Evolutionary conservation across 306 rosid genomes (phyloP).

Genomic region (Medicago lupulina): DNA sequence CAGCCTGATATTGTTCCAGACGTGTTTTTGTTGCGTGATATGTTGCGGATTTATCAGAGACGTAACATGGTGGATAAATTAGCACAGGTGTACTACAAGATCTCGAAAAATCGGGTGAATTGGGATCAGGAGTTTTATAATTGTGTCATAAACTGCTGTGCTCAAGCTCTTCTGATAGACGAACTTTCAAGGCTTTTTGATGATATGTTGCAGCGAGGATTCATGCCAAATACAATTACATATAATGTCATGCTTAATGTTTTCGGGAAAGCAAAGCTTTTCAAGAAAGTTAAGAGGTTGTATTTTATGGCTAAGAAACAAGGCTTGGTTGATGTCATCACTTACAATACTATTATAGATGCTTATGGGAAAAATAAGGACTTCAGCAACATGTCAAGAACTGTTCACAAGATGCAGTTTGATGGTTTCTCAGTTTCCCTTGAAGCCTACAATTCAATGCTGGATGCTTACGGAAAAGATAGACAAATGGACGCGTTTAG

Average conservation of each 20-base stretch:
- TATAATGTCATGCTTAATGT: slow-evolving; percentile 78
- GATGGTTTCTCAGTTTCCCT: slow-evolving; percentile 89
- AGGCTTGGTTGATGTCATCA: slow-evolving; percentile 74
- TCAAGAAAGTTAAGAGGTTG: slow-evolving; percentile 71
- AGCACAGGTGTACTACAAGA: slow-evolving; percentile 64
- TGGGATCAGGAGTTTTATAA: slow-evolving; percentile 90
- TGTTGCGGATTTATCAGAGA: slow-evolving; percentile 80
- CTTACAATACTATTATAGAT: slow-evolving; percentile 88
- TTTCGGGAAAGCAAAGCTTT: slow-evolving; percentile 83
- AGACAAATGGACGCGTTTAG: slow-evolving; percentile 73
- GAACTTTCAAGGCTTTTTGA: slow-evolving; percentile 85
- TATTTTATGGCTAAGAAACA: slow-evolving; percentile 78
- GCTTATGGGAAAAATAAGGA: slow-evolving; percentile 76
- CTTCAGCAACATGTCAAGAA: slow-evolving; percentile 72
- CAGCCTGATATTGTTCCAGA: slow-evolving; percentile 73
- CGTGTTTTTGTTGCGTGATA: slow-evolving; percentile 65
- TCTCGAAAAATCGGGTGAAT: slow-evolving; percentile 59
- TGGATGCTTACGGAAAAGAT: slow-evolving; percentile 91
- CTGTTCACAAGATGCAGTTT: slow-evolving; percentile 69
- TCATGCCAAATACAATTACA: slow-evolving; percentile 70
- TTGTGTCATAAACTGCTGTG: slow-evolving; percentile 81
- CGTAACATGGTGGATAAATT: slow-evolving; percentile 68
- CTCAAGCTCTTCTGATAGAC: slow-evolving; percentile 82
- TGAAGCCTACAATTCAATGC: slow-evolving; percentile 87
- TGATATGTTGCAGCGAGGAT: slow-evolving; percentile 78